A percentile compares a stretch with the other conserved stretches of the same genome.
Conservation (phyloP, 2,329 filamentous ascomycete species). For the Monosporascus ibericus region DNA sequence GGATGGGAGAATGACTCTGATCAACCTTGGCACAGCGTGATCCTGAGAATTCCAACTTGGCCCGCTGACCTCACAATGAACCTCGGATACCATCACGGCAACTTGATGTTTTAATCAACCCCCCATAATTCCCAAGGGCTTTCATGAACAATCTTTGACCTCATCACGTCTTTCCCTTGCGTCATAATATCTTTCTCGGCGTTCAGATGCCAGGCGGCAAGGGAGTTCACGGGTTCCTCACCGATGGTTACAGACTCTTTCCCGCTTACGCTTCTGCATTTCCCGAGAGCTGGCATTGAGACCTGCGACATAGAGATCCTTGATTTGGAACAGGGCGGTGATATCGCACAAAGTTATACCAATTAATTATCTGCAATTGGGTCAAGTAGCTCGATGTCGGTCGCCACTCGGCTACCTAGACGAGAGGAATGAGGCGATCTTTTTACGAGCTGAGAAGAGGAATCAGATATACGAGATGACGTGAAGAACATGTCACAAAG, state of each 20-base stretch:
- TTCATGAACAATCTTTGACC: no score
- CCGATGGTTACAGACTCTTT: not conserved
- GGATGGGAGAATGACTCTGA: slow-evolving; percentile 11
- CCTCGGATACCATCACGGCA: not conserved
- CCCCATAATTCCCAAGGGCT: not conserved
- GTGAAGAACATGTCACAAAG: no score
- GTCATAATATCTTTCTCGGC: no score
- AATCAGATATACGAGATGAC: no score
- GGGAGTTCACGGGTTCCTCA: not conserved
- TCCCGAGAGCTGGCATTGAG: not conserved
- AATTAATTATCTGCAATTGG: not conserved
- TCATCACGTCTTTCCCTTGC: no score
- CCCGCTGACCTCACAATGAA: not conserved
- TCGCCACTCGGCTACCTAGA: no score
- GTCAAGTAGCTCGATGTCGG: not conserved
- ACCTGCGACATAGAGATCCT: not conserved
- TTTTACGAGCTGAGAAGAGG: no score
- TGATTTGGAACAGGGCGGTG: not conserved
- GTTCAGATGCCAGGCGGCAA: not conserved
- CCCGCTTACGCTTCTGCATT: not conserved
- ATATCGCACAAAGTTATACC: not conserved
- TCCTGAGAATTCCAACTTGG: not conserved
- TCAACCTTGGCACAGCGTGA: not conserved
- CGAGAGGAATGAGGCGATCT: no score
- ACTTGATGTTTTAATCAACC: not conserved